phyloP scores from a whole-genome alignment of 2,329 filamentous ascomycete genomes.

The Aspergillus terreus region DNA sequence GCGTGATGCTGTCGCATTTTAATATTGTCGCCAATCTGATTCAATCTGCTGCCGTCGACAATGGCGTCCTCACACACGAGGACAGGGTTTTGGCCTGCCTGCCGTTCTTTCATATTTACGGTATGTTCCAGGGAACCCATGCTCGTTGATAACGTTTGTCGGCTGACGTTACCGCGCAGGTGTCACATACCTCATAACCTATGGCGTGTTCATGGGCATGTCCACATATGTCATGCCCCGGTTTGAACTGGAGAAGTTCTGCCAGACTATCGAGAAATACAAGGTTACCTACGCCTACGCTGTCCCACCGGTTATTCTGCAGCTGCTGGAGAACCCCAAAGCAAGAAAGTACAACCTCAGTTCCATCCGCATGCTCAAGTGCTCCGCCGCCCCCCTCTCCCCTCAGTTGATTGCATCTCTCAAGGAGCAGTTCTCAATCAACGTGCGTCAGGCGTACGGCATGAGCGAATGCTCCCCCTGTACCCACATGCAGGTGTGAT shows the following conservation, averaged over 20 bases:
- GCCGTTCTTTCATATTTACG: constrained; percentile 2
- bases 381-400: constrained; percentile 6
- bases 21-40: constrained; percentile 9
- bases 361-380: constrained; percentile 4
- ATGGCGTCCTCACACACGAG: neutral
- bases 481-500: constrained; percentile 2
- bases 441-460: constrained; percentile 6
- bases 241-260: constrained; percentile 4
- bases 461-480: constrained; percentile 4
- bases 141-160: no score
- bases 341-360: neutral
- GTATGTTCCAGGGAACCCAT: neutral
- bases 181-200: constrained; percentile 3
- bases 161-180: neutral
- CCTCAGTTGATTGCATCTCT: constrained; percentile 1
- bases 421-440: neutral
- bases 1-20: constrained; percentile 9
- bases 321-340: constrained; percentile 2
- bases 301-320: constrained; percentile 5
- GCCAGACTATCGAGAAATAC: constrained; percentile 1
- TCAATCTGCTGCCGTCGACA: neutral
- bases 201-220: neutral
- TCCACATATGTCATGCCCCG: constrained; percentile 6
- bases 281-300: constrained; percentile 6
- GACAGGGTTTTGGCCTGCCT: constrained; percentile 1